Evolutionary conservation across 2,329 filamentous ascomycete genomes (phyloP).

Genomic region (Hymenoscyphus fraxineus): DNA sequence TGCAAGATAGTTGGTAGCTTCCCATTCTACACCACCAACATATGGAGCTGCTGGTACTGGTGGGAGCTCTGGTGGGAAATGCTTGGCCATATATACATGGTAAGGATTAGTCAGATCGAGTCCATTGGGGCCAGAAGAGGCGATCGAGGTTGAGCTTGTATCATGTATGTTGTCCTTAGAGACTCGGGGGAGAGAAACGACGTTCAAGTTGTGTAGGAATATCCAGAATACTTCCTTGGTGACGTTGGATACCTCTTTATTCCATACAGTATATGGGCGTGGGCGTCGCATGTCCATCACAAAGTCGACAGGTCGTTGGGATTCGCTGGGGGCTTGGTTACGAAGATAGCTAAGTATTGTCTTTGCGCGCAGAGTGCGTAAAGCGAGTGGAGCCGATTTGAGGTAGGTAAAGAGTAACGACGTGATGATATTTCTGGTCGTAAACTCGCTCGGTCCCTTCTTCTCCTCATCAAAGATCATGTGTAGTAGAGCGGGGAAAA

Average conservation of each 20-base stretch:
- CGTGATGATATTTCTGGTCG: constrained; percentile 84
- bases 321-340: constrained; percentile 73
- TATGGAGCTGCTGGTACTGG: constrained; percentile 94
- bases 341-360: constrained; percentile 76
- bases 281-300: constrained; percentile 84
- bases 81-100: constrained; percentile 60
- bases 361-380: constrained; percentile 64
- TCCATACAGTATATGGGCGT: constrained; percentile 89
- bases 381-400: constrained; percentile 57
- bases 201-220: constrained; percentile 90
- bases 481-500: constrained; percentile 80
- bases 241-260: constrained; percentile 85
- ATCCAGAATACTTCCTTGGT: constrained; percentile 99
- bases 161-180: constrained; percentile 33
- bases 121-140: constrained; percentile 29
- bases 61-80: constrained; percentile 82
- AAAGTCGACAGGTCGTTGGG: constrained; percentile 74
- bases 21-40: constrained; percentile 97
- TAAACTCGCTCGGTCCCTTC: constrained; percentile 96
- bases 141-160: constrained; percentile 24
- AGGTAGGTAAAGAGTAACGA: constrained; percentile 88
- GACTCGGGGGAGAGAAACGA: constrained; percentile 60
- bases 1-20: constrained; percentile 93
- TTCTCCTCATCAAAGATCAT: constrained; percentile 98
- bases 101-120: constrained; percentile 37